Evolutionary conservation across 129 eudicot species (phyloP).

Genomic region (Centaurea solstitialis): DNA sequence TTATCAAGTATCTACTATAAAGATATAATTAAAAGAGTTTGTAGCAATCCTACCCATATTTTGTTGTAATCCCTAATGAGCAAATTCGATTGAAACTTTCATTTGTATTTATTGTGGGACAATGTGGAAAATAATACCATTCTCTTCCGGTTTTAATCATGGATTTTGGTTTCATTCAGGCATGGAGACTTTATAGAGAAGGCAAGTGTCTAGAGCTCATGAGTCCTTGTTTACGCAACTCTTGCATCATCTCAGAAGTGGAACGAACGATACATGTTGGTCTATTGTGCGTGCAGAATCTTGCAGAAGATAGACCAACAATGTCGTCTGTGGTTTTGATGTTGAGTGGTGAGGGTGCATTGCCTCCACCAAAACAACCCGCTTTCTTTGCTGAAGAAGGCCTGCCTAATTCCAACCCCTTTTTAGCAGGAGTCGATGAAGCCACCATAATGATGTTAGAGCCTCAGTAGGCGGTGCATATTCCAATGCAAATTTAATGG

Average conservation of each 20-base stretch:
- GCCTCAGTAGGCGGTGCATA: constrained; percentile 33
- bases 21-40: too few species aligned
- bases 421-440: constrained; percentile 28
- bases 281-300: constrained; percentile 62
- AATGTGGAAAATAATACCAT: neutral
- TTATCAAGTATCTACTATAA: too few species aligned
- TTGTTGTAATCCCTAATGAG: neutral
- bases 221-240: constrained; percentile 36
- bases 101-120: neutral
- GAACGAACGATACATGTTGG: constrained; percentile 65
- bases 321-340: constrained; percentile 52
- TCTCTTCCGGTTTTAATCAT: neutral
- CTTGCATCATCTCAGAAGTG: constrained; percentile 37
- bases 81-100: too few species aligned
- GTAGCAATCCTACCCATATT: too few species aligned
- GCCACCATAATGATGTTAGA: constrained; percentile 48
- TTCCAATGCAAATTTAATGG: too few species aligned
- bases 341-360: constrained; percentile 49
- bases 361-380: constrained; percentile 59
- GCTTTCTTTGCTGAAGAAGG: constrained; percentile 14
- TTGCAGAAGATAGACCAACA: constrained; percentile 69
- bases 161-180: constrained; percentile 26
- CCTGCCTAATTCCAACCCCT: constrained; percentile 45
- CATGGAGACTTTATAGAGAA: constrained; percentile 56
- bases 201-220: constrained; percentile 43